Base-by-base conservation (phyloP, 2,329 filamentous ascomycete genomes). In the Xylariaceae sp. region DNA sequence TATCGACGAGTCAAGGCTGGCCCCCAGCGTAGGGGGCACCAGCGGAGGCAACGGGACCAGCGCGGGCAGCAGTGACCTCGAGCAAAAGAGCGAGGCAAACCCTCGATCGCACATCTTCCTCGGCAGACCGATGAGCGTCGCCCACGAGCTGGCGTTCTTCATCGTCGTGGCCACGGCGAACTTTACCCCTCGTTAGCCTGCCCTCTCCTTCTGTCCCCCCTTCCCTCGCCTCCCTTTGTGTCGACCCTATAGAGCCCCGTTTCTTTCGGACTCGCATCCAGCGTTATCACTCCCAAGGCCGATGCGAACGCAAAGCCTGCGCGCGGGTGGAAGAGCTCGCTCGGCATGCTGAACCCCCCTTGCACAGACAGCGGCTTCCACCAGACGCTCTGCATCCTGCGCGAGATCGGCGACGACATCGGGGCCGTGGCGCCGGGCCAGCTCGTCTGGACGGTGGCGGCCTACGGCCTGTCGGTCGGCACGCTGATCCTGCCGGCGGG, bases 401-500 rank as follows among this genome's bases (percentile, higher is more conserved):
- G 66, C 29, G 53, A 65, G 33, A 70, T 73, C 40, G 65, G 58
- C 12, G 40, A 53, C 13, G 58, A 57, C 21, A 61, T 72, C 23
- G 55, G 53, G 9, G 55, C 57, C 16, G 51, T 48, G 2, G 57
- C 57, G 31, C 56, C 63, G 3, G 65, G 60, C 15, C 52, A 65
- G 29, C 54, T 61, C 22, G 57, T 58, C 12, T 72, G 67, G 68
- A 53, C 67, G 19, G 56, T 66, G 32, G 65, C 68, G 10, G 62
- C 61, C 9, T 72, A 68, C 46, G 60, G 59, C 25, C 53, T 72
- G 26, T 67, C 65, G 0, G 60, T 66, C 3, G 67, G 68, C 9
- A 68, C 63, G 4, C 70, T 71, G 44, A 69, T 72, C 32, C 56
- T 72, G 7, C 45, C 67, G 3, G 61, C 65, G 1, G 68, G 68